These are phyloP conservation scores for Stachybotrys chlorohalonatus DNA, from an alignment of 2,329 filamentous ascomycete genomes.

Conservation along the genomic window DNA sequence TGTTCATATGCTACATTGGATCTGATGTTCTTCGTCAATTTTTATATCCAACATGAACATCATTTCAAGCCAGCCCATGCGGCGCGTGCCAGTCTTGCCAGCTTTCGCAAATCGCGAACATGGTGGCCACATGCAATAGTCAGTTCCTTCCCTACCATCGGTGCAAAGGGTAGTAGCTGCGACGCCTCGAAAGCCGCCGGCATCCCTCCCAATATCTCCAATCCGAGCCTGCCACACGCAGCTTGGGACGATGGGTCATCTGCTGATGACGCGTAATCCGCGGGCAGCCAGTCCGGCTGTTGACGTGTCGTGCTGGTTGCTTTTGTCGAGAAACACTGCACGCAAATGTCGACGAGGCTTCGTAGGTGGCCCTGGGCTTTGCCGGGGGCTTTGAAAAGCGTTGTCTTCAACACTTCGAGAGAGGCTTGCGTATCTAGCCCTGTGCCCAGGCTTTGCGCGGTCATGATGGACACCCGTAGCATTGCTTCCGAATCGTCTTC, in stretches of 20 bases:
- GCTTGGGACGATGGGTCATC: slow-evolving; percentile 13
- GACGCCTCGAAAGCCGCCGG: slow-evolving; percentile 39
- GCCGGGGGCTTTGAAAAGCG: slow-evolving; percentile 36
- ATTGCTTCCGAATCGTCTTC: slow-evolving; percentile 39
- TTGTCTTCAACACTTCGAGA: slow-evolving; percentile 36
- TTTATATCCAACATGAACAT: slow-evolving; percentile 1
- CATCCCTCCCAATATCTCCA: slow-evolving; percentile 38
- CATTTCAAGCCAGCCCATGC: slow-evolving; percentile 36
- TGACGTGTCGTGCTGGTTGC: slow-evolving; percentile 11
- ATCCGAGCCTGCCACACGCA: slow-evolving; percentile 34
- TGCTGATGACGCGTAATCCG: slow-evolving; percentile 8
- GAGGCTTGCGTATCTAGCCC: slow-evolving; percentile 37
- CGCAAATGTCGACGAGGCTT: slow-evolving; percentile 37
- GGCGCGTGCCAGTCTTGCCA: slow-evolving; percentile 37
- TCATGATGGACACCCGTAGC: slow-evolving; percentile 38
- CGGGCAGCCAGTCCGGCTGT: slow-evolving; percentile 20
- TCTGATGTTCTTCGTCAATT: background rate
- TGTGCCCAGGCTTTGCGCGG: slow-evolving; percentile 30
- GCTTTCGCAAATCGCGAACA: slow-evolving; percentile 41
- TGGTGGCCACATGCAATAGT: slow-evolving; percentile 43
- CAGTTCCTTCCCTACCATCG: slow-evolving; percentile 36
- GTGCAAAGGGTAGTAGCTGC: slow-evolving; percentile 33
- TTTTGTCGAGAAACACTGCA: slow-evolving; percentile 25
- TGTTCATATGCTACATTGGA: background rate
- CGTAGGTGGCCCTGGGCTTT: slow-evolving; percentile 38